phyloP scores from a whole-genome alignment of 805 yeast species.

The Isabelozyma heimii region DNA sequence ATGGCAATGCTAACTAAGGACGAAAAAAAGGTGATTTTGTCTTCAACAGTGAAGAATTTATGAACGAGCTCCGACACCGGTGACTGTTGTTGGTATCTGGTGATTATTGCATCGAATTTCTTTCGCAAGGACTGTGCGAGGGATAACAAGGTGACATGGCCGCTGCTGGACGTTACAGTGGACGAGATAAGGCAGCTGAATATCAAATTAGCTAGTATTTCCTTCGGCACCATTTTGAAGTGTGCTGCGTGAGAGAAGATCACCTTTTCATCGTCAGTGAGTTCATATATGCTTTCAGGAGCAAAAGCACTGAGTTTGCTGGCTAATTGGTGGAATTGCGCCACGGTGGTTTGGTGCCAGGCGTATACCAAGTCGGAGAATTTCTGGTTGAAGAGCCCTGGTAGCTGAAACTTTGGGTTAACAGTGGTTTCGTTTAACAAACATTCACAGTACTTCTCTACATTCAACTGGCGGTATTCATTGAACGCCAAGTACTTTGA shows the following conservation, averaged over 20 bases:
- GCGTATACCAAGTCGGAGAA: not conserved
- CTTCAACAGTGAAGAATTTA: not conserved
- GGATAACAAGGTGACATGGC: slow-evolving; percentile 13
- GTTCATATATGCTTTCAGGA: not conserved
- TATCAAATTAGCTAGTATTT: slow-evolving; percentile 12
- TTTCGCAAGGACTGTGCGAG: slow-evolving; percentile 11
- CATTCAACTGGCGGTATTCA: slow-evolving; percentile 20
- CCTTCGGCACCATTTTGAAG: slow-evolving; percentile 12
- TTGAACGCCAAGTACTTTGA: slow-evolving; percentile 20
- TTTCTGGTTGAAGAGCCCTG: slow-evolving; percentile 1
- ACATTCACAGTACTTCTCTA: slow-evolving; percentile 21
- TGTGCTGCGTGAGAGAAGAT: slow-evolving; percentile 8
- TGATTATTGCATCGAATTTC: slow-evolving; percentile 6
- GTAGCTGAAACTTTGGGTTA: slow-evolving; percentile 3
- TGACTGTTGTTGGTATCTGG: not conserved
- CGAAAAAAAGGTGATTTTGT: slow-evolving; percentile 4
- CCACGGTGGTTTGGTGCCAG: not conserved
- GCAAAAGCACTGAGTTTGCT: too few relatives aligned
- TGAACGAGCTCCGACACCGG: not conserved
- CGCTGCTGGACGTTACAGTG: slow-evolving; percentile 14
- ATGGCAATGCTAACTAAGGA: slow-evolving; percentile 16
- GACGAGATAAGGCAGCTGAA: slow-evolving; percentile 16
- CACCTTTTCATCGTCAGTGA: slow-evolving; percentile 3
- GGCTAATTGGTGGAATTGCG: not conserved
- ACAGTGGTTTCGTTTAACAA: not conserved